Evolutionary conservation across 768 basidiomycete species (phyloP), one percentile per base, ranked within the genome.

Genomic region (Ramaria sp.): DNA sequence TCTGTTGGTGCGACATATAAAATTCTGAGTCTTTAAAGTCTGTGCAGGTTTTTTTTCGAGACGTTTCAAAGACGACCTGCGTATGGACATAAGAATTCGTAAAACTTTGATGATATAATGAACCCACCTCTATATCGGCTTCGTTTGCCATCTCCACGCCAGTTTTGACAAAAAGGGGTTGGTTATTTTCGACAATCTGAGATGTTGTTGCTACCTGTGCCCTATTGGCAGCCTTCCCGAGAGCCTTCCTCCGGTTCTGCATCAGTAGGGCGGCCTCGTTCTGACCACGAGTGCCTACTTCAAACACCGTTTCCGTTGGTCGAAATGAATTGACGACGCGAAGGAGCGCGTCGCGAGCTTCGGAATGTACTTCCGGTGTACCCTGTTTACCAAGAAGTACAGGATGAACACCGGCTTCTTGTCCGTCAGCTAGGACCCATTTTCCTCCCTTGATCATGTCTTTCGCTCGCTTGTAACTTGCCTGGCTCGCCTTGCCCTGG

Each of bases 1-100:
- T 88, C 66, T 94, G 91, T 62, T 84, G 83, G 71, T 98, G 83
- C 1, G 88, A 86, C 79, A 98, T 82, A 68, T 93, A 98, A 63
- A 90, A 95, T 36, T 88, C 83, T 2, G 81, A 75, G 61, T 97
- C 94, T 9, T 80, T 79, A 68, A 75, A 93, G 39, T 69, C 71
- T 15, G 72, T 73, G 56, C 73, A 72, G 6, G 58, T 64, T 48
- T 71, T 78, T 61, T 72, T 75, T 53, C 65, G 69, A 38, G 74
- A 70, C 16, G 70, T 73, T 22, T 83, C 77, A 58, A 90, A 89
- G 12, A 84, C 85, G 27, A 77, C 78, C 85, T 89, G 61, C 10
- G 27, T 27, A 38, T 3, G 32, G 37, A 50, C 30, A 39, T 27
- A 16, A 45, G 10, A 13, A 59, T 3, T 24, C 16, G 8, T 22